These are phyloP conservation scores for Pyricularia sp. DNA, from an alignment of 2,329 filamentous ascomycete genomes.

Conservation along the genomic window DNA sequence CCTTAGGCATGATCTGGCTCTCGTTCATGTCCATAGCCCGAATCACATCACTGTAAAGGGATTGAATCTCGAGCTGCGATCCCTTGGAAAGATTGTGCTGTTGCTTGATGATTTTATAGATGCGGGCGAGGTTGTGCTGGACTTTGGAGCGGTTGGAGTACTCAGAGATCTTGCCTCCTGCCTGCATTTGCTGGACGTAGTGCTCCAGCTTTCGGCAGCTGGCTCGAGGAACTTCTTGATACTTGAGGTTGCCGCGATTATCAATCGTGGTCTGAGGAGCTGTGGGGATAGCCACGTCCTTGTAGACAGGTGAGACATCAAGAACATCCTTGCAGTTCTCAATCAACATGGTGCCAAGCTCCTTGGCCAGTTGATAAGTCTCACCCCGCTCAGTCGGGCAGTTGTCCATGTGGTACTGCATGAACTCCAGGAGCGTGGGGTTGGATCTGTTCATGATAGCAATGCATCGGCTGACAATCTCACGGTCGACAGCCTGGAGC, in stretches of 20 bases:
- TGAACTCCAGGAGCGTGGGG: constrained; percentile 90
- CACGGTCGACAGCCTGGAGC: constrained; percentile 84
- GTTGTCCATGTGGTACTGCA: constrained; percentile 99
- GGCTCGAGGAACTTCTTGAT: constrained; percentile 75
- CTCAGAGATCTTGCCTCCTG: constrained; percentile 96
- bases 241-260: constrained; percentile 83
- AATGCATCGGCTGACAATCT: constrained; percentile 98
- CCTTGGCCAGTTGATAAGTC: constrained; percentile 95
- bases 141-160: constrained; percentile 98
- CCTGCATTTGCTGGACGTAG: constrained; percentile 97
- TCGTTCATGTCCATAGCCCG: constrained; percentile 97
- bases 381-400: constrained; percentile 94
- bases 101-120: constrained; percentile 97
- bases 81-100: constrained; percentile 97
- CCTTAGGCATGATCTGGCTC: constrained; percentile 87
- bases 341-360: constrained; percentile 85
- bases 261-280: constrained; percentile 91
- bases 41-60: constrained; percentile 85
- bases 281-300: constrained; percentile 88
- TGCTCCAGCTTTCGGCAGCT: constrained; percentile 96
- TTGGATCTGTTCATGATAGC: constrained; percentile 99
- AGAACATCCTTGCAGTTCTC: constrained; percentile 96
- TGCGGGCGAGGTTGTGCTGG: constrained; percentile 85
- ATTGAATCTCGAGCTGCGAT: constrained; percentile 93
- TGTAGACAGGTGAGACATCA: constrained; percentile 77